Evolutionary conservation across 2,329 filamentous ascomycete genomes (phyloP).

Genomic region (Annulohypoxylon truncatum): DNA sequence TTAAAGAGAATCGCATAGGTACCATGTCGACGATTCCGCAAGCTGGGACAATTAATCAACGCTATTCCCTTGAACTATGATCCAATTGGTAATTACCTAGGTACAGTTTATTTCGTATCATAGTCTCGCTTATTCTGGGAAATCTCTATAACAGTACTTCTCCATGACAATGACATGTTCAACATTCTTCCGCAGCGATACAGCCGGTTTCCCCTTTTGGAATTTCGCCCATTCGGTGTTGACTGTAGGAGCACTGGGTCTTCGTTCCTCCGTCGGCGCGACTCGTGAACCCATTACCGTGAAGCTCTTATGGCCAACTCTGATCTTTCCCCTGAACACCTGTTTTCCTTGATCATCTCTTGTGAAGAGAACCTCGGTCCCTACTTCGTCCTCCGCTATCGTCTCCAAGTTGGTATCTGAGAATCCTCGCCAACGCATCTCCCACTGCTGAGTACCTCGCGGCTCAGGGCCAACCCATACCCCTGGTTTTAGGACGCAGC

Average conservation of each 20-base stretch:
- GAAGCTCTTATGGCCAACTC: constrained; percentile 2
- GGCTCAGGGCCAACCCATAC: constrained; percentile 19
- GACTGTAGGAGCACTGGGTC: constrained; percentile 9
- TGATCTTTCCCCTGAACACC: constrained; percentile 14
- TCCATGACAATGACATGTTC: constrained; percentile 20
- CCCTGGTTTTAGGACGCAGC: constrained; percentile 19
- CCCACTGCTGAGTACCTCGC: constrained; percentile 14
- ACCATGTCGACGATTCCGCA: not conserved
- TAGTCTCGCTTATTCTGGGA: not conserved
- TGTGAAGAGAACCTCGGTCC: constrained; percentile 14
- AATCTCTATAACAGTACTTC: constrained; percentile 17
- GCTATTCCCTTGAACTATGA: not conserved
- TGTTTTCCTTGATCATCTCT: constrained; percentile 14
- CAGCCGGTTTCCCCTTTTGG: not conserved
- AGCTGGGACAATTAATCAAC: not conserved
- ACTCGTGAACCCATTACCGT: constrained; percentile 1
- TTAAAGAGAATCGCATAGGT: not conserved
- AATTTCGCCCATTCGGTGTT: constrained; percentile 22
- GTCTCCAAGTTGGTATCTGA: not conserved
- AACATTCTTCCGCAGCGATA: not conserved
- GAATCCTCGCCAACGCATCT: constrained; percentile 28
- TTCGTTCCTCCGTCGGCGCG: constrained; percentile 7
- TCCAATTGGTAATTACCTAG: not conserved
- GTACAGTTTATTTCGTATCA: not conserved
- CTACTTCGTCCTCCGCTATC: constrained; percentile 10